Evolutionary conservation across 805 yeast species (phyloP).

Genomic region (Candida pini): DNA sequence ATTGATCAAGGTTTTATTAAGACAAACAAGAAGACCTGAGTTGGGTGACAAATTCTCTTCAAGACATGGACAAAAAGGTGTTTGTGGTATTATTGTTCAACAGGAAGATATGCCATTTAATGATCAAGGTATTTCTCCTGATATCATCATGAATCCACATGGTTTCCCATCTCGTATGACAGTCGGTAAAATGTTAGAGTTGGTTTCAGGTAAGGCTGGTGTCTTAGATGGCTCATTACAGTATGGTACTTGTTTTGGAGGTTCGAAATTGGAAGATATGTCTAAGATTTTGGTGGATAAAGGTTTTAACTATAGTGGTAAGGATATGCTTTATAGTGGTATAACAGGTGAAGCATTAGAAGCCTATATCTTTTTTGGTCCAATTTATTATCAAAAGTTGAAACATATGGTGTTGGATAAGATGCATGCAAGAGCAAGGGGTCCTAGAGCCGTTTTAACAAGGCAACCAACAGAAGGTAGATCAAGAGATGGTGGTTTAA

Average conservation of each 20-base stretch:
- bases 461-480: slow-evolving; percentile 99
- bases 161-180: slow-evolving; percentile 99
- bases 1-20: slow-evolving; percentile 78
- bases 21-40: slow-evolving; percentile 97
- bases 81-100: slow-evolving; percentile 95
- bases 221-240: slow-evolving; percentile 86
- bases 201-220: slow-evolving; percentile 96
- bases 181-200: slow-evolving; percentile 96
- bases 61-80: slow-evolving; percentile 99
- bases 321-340: slow-evolving; percentile 96
- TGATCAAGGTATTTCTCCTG: slow-evolving; percentile 89
- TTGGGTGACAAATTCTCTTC: slow-evolving; percentile 96
- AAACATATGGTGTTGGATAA: slow-evolving; percentile 99
- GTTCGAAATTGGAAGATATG: slow-evolving; percentile 95
- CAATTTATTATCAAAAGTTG: slow-evolving; percentile 94
- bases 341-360: slow-evolving; percentile 96
- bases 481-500: slow-evolving; percentile 97
- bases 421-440: slow-evolving; percentile 99
- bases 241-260: slow-evolving; percentile 98
- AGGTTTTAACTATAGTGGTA: slow-evolving; percentile 93
- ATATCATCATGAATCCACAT: slow-evolving; percentile 97
- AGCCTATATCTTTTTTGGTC: slow-evolving; percentile 97
- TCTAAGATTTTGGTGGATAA: slow-evolving; percentile 81
- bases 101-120: slow-evolving; percentile 96
- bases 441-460: slow-evolving; percentile 96